These are phyloP conservation scores for Vicia sativa DNA, from an alignment of 306 rosid species.

Conservation along the genomic window DNA sequence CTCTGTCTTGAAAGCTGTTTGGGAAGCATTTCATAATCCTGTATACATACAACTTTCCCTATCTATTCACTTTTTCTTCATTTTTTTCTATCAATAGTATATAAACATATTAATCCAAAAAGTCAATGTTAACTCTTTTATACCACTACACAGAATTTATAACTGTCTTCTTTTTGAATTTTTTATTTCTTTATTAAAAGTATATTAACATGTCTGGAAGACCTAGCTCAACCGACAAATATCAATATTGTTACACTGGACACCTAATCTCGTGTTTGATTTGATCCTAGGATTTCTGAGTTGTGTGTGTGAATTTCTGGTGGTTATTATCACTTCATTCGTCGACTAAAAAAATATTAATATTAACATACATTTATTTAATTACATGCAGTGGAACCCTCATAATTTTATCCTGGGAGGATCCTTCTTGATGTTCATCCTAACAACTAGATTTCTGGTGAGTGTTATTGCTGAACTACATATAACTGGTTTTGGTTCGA, in stretches of 20 bases:
- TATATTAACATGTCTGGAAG: too few species aligned
- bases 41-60: conserved; percentile 41
- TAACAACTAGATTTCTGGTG: conserved; percentile 65
- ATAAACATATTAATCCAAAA: background rate
- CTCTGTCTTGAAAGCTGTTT: conserved; percentile 63
- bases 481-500: background rate
- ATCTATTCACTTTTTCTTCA: background rate
- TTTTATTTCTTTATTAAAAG: background rate
- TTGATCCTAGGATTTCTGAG: too few species aligned
- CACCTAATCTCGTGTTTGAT: too few species aligned
- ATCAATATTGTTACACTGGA: too few species aligned
- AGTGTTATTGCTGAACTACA: conserved; percentile 19
- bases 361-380: conserved; percentile 12
- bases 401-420: conserved; percentile 63
- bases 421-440: conserved; percentile 71
- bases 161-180: background rate
- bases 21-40: conserved; percentile 51
- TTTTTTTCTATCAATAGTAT: background rate
- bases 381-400: conserved; percentile 70
- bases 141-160: background rate
- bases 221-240: too few species aligned
- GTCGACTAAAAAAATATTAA: background rate
- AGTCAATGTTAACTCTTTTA: background rate
- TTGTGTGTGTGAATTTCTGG: too few species aligned
- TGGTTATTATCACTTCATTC: too few species aligned